A percentile compares a stretch with the other conserved stretches of the same genome.
Conservation (phyloP, 805 yeast species). For the Candida ascalaphidarum region DNA sequence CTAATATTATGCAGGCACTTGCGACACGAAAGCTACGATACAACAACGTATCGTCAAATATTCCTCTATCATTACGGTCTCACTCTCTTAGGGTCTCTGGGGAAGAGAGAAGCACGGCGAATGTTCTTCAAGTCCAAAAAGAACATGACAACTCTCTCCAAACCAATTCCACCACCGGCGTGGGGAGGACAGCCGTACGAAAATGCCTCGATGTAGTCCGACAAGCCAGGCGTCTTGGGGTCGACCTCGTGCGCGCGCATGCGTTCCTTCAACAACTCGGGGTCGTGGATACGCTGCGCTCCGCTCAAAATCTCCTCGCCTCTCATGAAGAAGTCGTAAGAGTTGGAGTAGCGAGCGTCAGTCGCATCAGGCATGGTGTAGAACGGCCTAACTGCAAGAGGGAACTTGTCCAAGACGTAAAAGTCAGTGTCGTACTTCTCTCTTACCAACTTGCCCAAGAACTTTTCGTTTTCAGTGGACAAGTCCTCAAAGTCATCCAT, state of each 20-base stretch:
- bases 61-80: no score
- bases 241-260: conserved; percentile 78
- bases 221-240: conserved; percentile 71
- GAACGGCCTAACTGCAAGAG: conserved; percentile 93
- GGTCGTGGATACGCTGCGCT: conserved; percentile 98
- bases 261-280: conserved; percentile 72
- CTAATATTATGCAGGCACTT: no score
- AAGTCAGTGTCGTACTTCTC: conserved; percentile 96
- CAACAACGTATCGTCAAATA: no score
- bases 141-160: conserved; percentile 98
- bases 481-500: conserved; percentile 86
- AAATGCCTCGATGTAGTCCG: conserved; percentile 90
- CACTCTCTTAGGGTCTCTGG: conserved; percentile 94
- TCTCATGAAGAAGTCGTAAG: conserved; percentile 99
- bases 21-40: no score
- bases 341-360: conserved; percentile 89
- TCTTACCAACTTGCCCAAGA: conserved; percentile 83
- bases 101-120: conserved; percentile 97
- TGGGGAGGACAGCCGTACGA: conserved; percentile 96
- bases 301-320: conserved; percentile 99
- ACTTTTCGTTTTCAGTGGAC: conserved; percentile 89
- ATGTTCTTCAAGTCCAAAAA: conserved; percentile 94
- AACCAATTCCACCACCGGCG: conserved; percentile 99
- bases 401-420: conserved; percentile 97
- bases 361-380: conserved; percentile 98